Evolutionary conservation across 1,139 yeast species (phyloP), one percentile per base, ranked within the genome.

Genomic region (Suhomyces chickasaworum): DNA sequence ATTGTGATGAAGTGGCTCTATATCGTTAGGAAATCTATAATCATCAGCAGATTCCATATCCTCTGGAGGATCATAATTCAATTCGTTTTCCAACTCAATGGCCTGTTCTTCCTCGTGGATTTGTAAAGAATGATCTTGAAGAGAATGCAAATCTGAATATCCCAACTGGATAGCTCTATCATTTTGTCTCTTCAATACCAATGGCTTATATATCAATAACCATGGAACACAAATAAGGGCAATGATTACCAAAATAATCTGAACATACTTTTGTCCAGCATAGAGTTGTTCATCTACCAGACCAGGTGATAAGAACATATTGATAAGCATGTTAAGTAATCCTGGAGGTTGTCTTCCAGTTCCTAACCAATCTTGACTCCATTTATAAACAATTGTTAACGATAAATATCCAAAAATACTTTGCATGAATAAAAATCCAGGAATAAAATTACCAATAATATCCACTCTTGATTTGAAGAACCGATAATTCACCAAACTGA

Each of bases 301-400:
- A 2, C 99, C 98, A 4, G 99, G 99, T 0, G 97, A 75, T 60
- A 93, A 75, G 63, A 95, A 93, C 99, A 93, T 93, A 61, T 88
- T 88, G 58, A 93, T 93, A 59, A 93, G 78, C 97, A 93, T 93
- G 66, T 93, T 91, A 53, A 93, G 78, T 57, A 93, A 73, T 22
- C 97, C 95, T 2, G 99, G 99, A 1, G 99, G 95, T 43, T 87
- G 86, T 56, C 77, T 81, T 2, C 74, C 84, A 29, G 77, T 77
- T 7, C 79, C 85, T 41, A 86, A 68, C 99, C 99, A 93, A 69
- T 93, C 96, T 34, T 88, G 86, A 37, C 85, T 73, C 99, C 99
- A 93, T 68, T 93, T 93, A 75, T 91, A 93, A 25, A 93, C 77
- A 56, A 93, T 91, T 33, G 93, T 80, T 44, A 93, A 60, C 3